Percentiles rank a stretch among this genome's conserved stretches.
Conservation (phyloP, 2,329 filamentous ascomycete genomes). For the Aureobasidium sp. region DNA sequence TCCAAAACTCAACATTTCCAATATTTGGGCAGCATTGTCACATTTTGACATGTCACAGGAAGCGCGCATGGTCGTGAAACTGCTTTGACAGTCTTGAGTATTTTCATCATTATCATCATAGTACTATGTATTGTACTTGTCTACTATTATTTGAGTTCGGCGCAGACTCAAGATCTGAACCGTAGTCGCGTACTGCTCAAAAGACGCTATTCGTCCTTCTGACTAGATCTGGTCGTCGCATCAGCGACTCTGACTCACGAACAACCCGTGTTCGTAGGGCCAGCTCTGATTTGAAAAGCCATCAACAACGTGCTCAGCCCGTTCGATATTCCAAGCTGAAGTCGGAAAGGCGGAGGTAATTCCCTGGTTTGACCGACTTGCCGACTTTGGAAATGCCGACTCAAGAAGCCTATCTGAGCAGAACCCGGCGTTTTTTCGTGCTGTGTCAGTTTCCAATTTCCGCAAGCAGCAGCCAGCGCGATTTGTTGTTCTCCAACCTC, state of each 20-base stretch:
- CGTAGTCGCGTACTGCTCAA: neutral
- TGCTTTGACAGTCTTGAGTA: too few species aligned
- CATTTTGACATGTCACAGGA: too few species aligned
- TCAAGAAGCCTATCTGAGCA: neutral
- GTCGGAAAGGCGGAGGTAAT: neutral
- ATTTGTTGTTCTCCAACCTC: neutral
- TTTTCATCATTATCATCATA: too few species aligned
- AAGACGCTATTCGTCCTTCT: neutral
- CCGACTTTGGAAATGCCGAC: neutral
- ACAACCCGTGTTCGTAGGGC: neutral
- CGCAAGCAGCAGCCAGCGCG: neutral
- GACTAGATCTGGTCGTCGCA: neutral
- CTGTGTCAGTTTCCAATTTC: neutral
- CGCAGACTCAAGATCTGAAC: neutral
- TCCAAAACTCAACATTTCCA: neutral
- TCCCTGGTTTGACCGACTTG: neutral
- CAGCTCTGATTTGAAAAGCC: neutral
- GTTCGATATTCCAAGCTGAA: neutral
- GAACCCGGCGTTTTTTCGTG: neutral
- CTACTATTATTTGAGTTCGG: neutral
- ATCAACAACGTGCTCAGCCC: neutral
- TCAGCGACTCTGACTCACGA: neutral
- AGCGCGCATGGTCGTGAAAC: too few species aligned
- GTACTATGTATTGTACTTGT: neutral
- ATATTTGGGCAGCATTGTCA: too few species aligned